Percentiles rank a stretch among this genome's conserved stretches.
phyloP scores from a whole-genome alignment of 257 asterid genomes.

The Salvia rosmarinus region DNA sequence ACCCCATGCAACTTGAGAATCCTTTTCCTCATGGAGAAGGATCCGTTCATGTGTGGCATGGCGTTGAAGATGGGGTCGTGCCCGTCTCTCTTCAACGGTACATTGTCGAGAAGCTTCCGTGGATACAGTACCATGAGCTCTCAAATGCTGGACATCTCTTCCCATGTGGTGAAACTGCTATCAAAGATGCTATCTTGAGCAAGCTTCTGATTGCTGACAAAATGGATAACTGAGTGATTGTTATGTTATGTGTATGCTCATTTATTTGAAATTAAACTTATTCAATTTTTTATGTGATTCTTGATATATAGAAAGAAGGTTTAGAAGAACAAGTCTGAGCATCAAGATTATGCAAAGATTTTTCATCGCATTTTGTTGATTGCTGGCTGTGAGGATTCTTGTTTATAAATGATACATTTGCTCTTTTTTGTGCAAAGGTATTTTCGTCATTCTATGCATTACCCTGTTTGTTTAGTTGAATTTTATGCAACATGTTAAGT shows the following conservation, averaged over 20 bases:
- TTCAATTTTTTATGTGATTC: no score
- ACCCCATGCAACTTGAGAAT: slow-evolving; percentile 65
- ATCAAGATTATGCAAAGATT: no score
- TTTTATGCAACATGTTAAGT: no score
- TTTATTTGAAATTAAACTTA: no score
- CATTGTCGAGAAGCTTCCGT: slow-evolving; percentile 61
- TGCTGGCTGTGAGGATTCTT: neutral
- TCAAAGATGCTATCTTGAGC: slow-evolving; percentile 47
- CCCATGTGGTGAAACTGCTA: slow-evolving; percentile 25
- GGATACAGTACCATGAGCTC: slow-evolving; percentile 57
- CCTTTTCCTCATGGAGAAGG: slow-evolving; percentile 53
- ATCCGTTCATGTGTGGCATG: slow-evolving; percentile 77
- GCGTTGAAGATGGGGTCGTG: slow-evolving; percentile 70
- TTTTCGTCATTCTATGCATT: no score
- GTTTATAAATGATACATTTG: no score
- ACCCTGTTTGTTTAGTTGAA: no score
- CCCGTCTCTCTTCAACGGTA: slow-evolving; percentile 62
- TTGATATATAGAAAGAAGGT: no score
- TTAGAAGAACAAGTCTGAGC: no score
- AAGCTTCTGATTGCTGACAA: slow-evolving; percentile 36
- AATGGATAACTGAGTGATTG: no score
- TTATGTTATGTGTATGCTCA: no score
- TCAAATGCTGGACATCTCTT: slow-evolving; percentile 52
- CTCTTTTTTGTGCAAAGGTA: neutral
- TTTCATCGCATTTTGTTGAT: neutral